Evolutionary conservation across 164 flowering plant species (phyloP), one percentile per base, ranked within the genome.

Genomic region (Kingdonia uniflora): DNA sequence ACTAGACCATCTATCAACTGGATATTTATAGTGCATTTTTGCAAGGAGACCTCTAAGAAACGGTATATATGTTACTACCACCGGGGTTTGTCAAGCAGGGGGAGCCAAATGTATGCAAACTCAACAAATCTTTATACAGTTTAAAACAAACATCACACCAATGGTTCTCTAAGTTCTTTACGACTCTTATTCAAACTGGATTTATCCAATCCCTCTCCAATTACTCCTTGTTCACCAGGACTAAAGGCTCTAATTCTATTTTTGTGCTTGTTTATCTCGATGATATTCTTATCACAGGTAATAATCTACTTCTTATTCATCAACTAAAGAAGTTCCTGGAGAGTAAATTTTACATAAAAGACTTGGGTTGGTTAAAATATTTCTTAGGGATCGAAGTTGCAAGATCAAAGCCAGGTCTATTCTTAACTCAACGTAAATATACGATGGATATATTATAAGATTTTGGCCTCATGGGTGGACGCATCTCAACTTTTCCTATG

Each of bases 71-170:
- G 25, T 1, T 1, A 19, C 14, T 46, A 11, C 49, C 49, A 19
- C 49, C 23, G 11, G 15, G 49, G 8, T 19, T 46, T 46, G n/a
- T 8, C 49, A 16, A 2, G 49, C 11, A 19, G 17, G 49, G 49
- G 25, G 49, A 13, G 15, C 2, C 49, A 2, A 3, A 2, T 26
- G 37, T 49, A 3, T 29, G 53, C 24, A 2, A 7, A 15, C 40
- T 50, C 1, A 26, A 50, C 11, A 50, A 50, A 29, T 50, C 40
- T 6, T 1, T 50, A 6, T 29, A 50, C 14, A 37, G 52, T 14
- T 15, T 49, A 2, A 49, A 49, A 49, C 17, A 49, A 23, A 11
- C 52, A 11, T 50, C 54, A 13, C 54, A 38, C 11, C 41, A 50
- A 29, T 50, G 41, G 54, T 50, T 50, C 20, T 16, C 54, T 5